Evolutionary conservation across 805 yeast species (phyloP).

Genomic region (Starmerella khaoyaiensis): DNA sequence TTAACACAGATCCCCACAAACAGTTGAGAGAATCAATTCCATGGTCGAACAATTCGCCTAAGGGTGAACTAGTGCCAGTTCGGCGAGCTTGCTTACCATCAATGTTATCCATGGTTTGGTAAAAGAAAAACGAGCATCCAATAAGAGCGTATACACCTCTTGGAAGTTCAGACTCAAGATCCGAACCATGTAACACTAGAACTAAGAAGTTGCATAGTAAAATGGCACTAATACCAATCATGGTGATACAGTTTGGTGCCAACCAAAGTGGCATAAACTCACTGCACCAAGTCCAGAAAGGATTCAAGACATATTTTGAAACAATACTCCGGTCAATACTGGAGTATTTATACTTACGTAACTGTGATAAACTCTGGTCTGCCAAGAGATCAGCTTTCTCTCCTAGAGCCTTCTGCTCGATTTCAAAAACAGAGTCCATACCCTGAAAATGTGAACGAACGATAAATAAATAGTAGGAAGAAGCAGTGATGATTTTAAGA

Average conservation of each 20-base stretch:
- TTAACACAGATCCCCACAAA: slow-evolving; percentile 59
- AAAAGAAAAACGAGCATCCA: slow-evolving; percentile 72
- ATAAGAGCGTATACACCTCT: slow-evolving; percentile 65
- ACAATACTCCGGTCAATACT: slow-evolving; percentile 68
- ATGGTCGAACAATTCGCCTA: slow-evolving; percentile 91
- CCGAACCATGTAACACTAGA: slow-evolving; percentile 55
- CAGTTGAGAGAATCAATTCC: slow-evolving; percentile 68
- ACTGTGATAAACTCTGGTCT: slow-evolving; percentile 19
- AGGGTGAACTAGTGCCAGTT: slow-evolving; percentile 88
- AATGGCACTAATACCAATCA: slow-evolving; percentile 66
- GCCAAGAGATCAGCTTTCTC: slow-evolving; percentile 19
- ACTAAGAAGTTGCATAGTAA: slow-evolving; percentile 47
- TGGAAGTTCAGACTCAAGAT: slow-evolving; percentile 46
- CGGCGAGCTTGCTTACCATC: slow-evolving; percentile 93
- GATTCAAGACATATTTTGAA: slow-evolving; percentile 65
- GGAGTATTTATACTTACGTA: slow-evolving; percentile 23
- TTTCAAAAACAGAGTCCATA: slow-evolving; percentile 22
- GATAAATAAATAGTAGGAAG: background rate
- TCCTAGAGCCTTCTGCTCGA: slow-evolving; percentile 21
- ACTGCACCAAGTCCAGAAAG: slow-evolving; percentile 76
- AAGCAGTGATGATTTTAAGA: too few species aligned
- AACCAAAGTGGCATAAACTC: slow-evolving; percentile 71
- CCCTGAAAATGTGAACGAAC: background rate
- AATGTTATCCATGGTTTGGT: slow-evolving; percentile 92
- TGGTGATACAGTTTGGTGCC: slow-evolving; percentile 89